phyloP scores from a whole-genome alignment of 352 stramenopile species.

The Halophytophthora batemanensis region DNA sequence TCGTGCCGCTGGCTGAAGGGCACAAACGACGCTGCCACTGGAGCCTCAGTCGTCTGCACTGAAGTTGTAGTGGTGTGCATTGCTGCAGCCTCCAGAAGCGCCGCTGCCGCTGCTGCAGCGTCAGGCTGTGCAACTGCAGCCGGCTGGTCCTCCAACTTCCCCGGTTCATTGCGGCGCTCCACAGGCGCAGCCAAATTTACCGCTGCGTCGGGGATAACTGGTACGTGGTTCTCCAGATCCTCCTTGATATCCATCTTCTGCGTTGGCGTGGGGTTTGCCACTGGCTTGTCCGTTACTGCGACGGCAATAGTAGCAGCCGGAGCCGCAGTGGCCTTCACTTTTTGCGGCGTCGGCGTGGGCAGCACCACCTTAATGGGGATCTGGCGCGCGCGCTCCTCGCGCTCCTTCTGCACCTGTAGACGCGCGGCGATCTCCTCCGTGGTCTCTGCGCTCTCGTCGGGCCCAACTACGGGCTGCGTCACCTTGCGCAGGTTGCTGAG shows the following conservation, averaged over 20 bases:
- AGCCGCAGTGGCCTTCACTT: slow-evolving; percentile 4
- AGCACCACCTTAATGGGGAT: slow-evolving; percentile 28
- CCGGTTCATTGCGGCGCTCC: slow-evolving; percentile 8
- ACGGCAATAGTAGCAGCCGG: slow-evolving; percentile 6
- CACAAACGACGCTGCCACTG: slow-evolving; percentile 2
- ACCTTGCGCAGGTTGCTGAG: slow-evolving; percentile 30
- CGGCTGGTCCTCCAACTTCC: slow-evolving; percentile 6
- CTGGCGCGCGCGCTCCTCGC: slow-evolving; percentile 15
- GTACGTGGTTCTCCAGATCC: slow-evolving; percentile 18
- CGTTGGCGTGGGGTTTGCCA: neutral
- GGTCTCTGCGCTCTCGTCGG: slow-evolving; percentile 16
- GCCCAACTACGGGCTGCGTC: slow-evolving; percentile 9
- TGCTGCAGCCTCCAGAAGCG: neutral
- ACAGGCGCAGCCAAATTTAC: neutral
- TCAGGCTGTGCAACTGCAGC: no score
- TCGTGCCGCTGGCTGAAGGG: slow-evolving; percentile 37
- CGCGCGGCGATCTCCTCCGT: slow-evolving; percentile 13
- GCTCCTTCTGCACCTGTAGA: slow-evolving; percentile 17
- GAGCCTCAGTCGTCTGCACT: neutral
- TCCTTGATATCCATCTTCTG: neutral
- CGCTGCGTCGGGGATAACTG: slow-evolving; percentile 13
- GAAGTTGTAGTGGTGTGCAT: neutral
- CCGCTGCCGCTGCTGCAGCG: no score
- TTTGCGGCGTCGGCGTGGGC: slow-evolving; percentile 3
- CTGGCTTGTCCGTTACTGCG: slow-evolving; percentile 5